These are phyloP conservation scores for Fimicolochytrium jonesii DNA, from an alignment of 192 early-diverging fungal species.

Conservation along the genomic window DNA sequence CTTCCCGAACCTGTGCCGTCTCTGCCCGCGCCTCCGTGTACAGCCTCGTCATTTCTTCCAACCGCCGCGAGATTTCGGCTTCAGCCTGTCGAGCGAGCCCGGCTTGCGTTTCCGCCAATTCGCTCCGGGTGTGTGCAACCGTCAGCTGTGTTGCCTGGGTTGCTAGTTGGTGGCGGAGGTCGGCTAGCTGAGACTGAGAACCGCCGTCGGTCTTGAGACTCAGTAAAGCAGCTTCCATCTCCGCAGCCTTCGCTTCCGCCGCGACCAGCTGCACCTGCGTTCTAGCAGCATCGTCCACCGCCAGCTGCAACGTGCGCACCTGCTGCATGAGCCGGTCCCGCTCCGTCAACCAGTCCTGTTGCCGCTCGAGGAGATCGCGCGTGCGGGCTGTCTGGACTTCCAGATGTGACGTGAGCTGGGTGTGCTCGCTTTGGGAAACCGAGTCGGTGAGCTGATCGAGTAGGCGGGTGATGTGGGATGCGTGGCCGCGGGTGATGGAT, in stretches of 20 bases:
- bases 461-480: too few species aligned
- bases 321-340: neutral
- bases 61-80: too few species aligned
- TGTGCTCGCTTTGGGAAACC: constrained; percentile 29
- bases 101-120: neutral
- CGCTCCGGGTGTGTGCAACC: neutral
- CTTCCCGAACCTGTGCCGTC: constrained; percentile 29
- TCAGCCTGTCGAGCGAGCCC: neutral
- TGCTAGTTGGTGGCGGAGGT: too few species aligned
- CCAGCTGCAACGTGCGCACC: neutral
- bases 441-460: too few species aligned
- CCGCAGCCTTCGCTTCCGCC: neutral
- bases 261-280: too few species aligned
- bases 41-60: constrained; percentile 27
- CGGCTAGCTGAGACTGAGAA: too few species aligned
- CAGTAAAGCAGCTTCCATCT: constrained; percentile 7
- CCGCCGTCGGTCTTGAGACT: too few species aligned
- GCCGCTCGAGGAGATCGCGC: constrained; percentile 33
- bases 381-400: constrained; percentile 33
- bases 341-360: constrained; percentile 36
- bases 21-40: constrained; percentile 43
- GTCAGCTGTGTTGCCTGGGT: too few species aligned
- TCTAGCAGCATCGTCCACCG: constrained; percentile 12
- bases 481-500: too few species aligned
- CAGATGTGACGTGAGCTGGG: constrained; percentile 25